Evolutionary conservation across 2,329 filamentous ascomycete species (phyloP), one percentile per base, ranked within the genome.

Genomic region (Macroventuria anomochaeta): DNA sequence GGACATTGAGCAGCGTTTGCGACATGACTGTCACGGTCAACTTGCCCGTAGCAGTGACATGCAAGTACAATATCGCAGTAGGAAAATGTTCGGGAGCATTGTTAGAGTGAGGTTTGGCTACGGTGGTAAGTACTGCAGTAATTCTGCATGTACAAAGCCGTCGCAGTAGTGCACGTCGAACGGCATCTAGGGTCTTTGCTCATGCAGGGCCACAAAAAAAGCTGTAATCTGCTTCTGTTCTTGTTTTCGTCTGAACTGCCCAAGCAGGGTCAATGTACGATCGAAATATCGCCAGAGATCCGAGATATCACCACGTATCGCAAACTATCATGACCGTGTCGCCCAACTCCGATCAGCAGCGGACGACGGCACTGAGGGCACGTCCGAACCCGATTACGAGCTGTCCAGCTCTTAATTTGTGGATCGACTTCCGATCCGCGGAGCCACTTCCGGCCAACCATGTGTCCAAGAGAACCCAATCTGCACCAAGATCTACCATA

Each of bases 141-240:
- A 25, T 18, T 20, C 34, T 20, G 21, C n/a, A 12, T 31, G 33
- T 23, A 7, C 18, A n/a, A 20, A 43, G 31, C 38, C 32, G n/a
- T 29, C 31, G 32, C 25, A 42, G 47, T 50, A 43, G 25, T 44
- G n/a, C 32, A 26, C 23, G n/a, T 39, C 10, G n/a, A 25, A 38
- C 25, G 31, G 10, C 23, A 18, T 11, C 38, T n/a, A 11, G 23
- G 23, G 17, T 18, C 18, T 34, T 36, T 15, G 18, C 13, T 32
- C 28, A 39, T 39, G 40, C 40, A 51, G 32, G 40, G 33, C 33
- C 21, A 11, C 20, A 17, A 13, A 13, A 3, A 17, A 13, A 13
- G 5, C 20, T 8, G 26, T 29, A 28, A 21, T 4, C 21, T 21
- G 17, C 23, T 41, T 20, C 15, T 21, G 36, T 29, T n/a, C n/a